Base-by-base conservation (phyloP, 768 basidiomycete genomes). In the Vararia minispora region DNA sequence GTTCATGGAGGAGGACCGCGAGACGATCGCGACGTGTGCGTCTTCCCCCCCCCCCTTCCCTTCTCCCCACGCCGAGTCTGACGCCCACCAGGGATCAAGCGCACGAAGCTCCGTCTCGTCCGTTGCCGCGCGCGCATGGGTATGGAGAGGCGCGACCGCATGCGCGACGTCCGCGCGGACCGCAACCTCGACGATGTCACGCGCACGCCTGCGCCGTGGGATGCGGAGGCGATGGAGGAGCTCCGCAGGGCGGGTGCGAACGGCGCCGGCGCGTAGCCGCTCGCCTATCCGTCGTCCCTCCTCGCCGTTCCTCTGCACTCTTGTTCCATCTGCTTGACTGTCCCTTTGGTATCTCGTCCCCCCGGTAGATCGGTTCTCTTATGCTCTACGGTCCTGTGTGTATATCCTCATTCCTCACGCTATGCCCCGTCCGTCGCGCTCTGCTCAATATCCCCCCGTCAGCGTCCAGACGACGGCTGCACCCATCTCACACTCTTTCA, bases 91-190 rank as follows among this genome's bases (percentile, higher is more conserved):
- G 82, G 85, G 85, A 87, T 87, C 58, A 86, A 79, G 46, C 70
- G 82, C 28, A 88, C 85, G 13, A 88, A 87, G 54, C 70, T 87
- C 12, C 78, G 84, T 9, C 76, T 86, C n/a, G 65, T 84, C 18
- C 69, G 84, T 21, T 87, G 84, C 58, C 73, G 73, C 16, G 74
- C 72, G 21, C 72, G 84, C 17, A 86, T 82, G 83, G 63, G 59
- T 27, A 87, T 87, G 84, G 77, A 66, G 33, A 74, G 76, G 42
- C 65, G 65, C 24, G 84, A 86, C 47, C 71, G 85, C 4, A 54
- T 86, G 43, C 74, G 72, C 34, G 84, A 88, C 50, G 85, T 81
- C 1, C 71, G 77, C 14, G 76, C 80, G 3, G 85, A 88, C 55
- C 71, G 79, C 62, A 88, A 87, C 48, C 66, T 88, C 20, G 78